Base-by-base conservation (phyloP, 192 early-diverging fungal genomes). In the Umbelopsis sp. region DNA sequence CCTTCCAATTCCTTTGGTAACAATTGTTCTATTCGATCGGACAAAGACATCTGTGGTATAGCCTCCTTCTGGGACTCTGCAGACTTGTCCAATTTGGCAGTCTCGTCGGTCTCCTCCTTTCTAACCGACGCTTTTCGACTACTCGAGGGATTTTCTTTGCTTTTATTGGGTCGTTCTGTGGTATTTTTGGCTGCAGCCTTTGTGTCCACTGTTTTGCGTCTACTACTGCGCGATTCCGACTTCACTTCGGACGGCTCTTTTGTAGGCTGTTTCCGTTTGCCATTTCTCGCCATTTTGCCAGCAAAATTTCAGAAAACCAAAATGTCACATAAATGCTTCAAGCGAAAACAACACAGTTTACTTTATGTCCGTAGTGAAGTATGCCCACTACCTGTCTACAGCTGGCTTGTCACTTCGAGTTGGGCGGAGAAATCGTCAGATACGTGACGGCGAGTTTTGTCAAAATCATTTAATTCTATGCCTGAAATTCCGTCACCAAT, bases 151-250 rank as follows among this genome's bases (percentile, higher is more conserved):
- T 41, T 41, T 61, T 33, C 55, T 35, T 61, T 35, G 27, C 18
- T 22, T 2, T 35, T 61, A 37, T n/a, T 4, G 16, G 27, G 6
- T 37, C 30, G 16, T 30, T 35, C 30, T 35, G 13, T 61, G 16
- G 1, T 61, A 1, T 1, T 16, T n/a, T 16, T 35, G 27, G 25
- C 11, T 13, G 11, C 13, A 30, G 13, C 1, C 30, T 15, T 61
- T 6, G 21, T 30, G 25, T 61, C 23, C 15, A 16, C 27, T 16
- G 27, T 61, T 61, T 61, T 61, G 9, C 55, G 27, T 35, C 30
- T 61, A 61, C 55, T 61, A 30, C 55, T 61, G 55, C 55, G 55
- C 55, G 55, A 61, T 61, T 61, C 55, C 30, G 30, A 33, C 55
- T 61, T 27, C 13, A n/a, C 10, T 27, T 27, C 13, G 7, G 55